phyloP scores from a whole-genome alignment of 1,139 yeast genomes.

The Kodamaea ohmeri region DNA sequence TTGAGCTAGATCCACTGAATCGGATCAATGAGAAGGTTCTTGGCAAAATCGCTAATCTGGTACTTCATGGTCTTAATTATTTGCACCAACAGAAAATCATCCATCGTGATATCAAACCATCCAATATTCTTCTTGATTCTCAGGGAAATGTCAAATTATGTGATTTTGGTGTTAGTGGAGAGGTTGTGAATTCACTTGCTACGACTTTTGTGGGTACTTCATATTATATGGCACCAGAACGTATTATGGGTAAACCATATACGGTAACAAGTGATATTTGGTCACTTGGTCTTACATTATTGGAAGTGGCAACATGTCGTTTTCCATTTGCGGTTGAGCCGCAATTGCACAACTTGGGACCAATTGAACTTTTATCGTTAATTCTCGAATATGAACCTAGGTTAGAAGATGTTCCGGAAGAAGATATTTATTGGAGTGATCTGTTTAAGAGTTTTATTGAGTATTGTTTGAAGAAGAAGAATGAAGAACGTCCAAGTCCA shows the following conservation, averaged over 20 bases:
- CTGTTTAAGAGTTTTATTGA: conserved; percentile 80
- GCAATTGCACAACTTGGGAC: conserved; percentile 52
- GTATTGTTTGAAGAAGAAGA: conserved; percentile 78
- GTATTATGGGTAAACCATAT: conserved; percentile 92
- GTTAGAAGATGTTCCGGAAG: conserved; percentile 71
- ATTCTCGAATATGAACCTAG: conserved; percentile 82
- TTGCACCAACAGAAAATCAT: conserved; percentile 84
- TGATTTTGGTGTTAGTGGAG: conserved; percentile 98
- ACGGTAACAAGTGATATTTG: conserved; percentile 94
- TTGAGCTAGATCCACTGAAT: conserved; percentile 64
- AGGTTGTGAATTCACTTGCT: conserved; percentile 90
- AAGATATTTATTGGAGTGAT: conserved; percentile 76
- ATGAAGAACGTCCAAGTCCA: conserved; percentile 82
- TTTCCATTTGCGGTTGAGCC: conserved; percentile 59
- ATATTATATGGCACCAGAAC: conserved; percentile 97
- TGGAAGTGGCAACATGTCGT: conserved; percentile 88
- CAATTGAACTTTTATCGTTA: conserved; percentile 80
- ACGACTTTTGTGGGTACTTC: conserved; percentile 97
- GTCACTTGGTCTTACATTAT: conserved; percentile 87
- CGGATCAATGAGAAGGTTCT: conserved; percentile 89
- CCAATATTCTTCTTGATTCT: conserved; percentile 73
- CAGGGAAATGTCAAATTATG: conserved; percentile 86
- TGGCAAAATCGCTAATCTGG: conserved; percentile 86
- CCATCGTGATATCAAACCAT: conserved; percentile 93
- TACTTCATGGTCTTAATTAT: conserved; percentile 78